Base-by-base conservation (phyloP, 2,329 filamentous ascomycete species). In the Basipetospora chlamydospora region DNA sequence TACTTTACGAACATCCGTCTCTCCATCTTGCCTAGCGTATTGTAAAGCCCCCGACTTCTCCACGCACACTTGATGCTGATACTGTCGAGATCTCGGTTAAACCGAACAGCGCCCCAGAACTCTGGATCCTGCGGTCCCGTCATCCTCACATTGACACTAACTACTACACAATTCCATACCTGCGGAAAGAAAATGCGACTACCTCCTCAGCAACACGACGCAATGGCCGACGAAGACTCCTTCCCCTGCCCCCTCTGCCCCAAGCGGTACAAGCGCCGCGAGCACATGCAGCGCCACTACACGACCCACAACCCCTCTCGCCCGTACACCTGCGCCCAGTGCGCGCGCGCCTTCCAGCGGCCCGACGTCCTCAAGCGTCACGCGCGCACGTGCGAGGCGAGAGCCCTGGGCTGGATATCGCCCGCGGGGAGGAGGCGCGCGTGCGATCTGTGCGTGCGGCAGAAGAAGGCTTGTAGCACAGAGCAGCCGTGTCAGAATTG, bases 401-500 rank as follows among this genome's bases (percentile, higher is more conserved):
- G 29, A 7, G 38, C 40, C 15, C 20, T 23, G 20, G 35, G 35
- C 17, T 28, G 28, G 26, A 30, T 37, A 12, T 35, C 42, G 8
- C 40, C 43, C 3, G 41, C 41, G 1, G 46, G 43, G 15, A 46
- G 49, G 23, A 45, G 49, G 21, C 46, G 53, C 5, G 54, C 53
- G 15, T 57, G 55, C 35, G 53, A 54, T 42, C 50, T 51, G 11
- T 84, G 79, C 50, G 70, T 82, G 26, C 71, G 80, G 15, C 70
- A 81, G 28, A 88, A 88, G 57, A 62, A 86, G 38, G 83, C 81
- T 52, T 88, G 82, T 58, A 77, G 82, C 59, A 83, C 82, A 56
- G 64, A 54, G 15, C 69, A 80, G 37, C 79, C 82, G 41, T 88
- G 81, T 50, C 64, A 64, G 43, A 82, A 82, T 53, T 80, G 75